Evolutionary conservation across 2,329 filamentous ascomycete genomes (phyloP).

Genomic region (Huntiella omanensis): DNA sequence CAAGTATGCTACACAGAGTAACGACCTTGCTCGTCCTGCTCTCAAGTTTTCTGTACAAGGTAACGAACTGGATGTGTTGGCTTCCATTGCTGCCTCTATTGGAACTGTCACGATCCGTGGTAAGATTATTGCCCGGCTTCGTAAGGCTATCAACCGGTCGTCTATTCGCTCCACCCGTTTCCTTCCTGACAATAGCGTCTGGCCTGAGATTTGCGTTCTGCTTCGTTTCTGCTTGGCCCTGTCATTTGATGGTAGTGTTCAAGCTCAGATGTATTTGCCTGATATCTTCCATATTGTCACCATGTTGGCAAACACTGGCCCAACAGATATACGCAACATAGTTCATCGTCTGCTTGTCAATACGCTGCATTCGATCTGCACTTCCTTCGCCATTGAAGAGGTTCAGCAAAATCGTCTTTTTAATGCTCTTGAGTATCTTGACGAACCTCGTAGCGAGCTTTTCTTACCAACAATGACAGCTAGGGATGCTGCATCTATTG

Average conservation of each 20-base stretch:
- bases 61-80: conserved; percentile 39
- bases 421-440: conserved; percentile 36
- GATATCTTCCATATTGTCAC: conserved; percentile 54
- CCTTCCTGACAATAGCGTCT: conserved; percentile 47
- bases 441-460: conserved; percentile 39
- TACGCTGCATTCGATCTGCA: conserved; percentile 48
- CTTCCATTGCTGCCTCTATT: conserved; percentile 43
- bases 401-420: conserved; percentile 35
- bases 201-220: conserved; percentile 50
- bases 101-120: conserved; percentile 47
- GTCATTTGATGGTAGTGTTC: conserved; percentile 48
- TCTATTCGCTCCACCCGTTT: conserved; percentile 46
- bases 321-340: conserved; percentile 33
- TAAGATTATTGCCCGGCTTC: conserved; percentile 43
- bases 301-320: conserved; percentile 49
- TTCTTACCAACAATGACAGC: conserved; percentile 21
- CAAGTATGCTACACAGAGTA: conserved; percentile 18
- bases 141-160: conserved; percentile 48
- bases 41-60: conserved; percentile 24
- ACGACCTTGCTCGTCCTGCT: background rate
- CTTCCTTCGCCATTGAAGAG: conserved; percentile 45
- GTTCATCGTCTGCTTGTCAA: conserved; percentile 48
- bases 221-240: conserved; percentile 46
- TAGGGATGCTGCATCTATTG: conserved; percentile 35
- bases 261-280: conserved; percentile 47